A percentile compares a stretch with the other conserved stretches of the same genome.
phyloP scores from a whole-genome alignment of 2,329 filamentous ascomycete species.

The Penicillium sp. region DNA sequence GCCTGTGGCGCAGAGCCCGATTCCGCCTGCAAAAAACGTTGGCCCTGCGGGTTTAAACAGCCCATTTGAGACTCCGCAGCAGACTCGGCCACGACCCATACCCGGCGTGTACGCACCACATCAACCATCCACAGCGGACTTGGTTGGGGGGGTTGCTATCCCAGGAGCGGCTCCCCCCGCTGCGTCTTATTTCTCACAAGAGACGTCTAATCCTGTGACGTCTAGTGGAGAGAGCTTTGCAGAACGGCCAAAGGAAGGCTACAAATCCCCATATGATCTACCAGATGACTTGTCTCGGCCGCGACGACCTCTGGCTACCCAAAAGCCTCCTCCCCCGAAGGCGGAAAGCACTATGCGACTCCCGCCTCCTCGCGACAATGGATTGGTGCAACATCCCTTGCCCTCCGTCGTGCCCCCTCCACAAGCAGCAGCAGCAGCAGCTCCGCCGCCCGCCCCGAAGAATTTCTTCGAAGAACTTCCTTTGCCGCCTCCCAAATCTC shows the following conservation, averaged over 20 bases:
- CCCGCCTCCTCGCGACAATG: conserved; percentile 62
- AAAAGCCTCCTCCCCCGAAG: conserved; percentile 51
- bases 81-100: conserved; percentile 20
- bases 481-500: conserved; percentile 55
- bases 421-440: conserved; percentile 18
- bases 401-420: conserved; percentile 36
- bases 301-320: conserved; percentile 61
- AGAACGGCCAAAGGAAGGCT: conserved; percentile 86
- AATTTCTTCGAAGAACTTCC: conserved; percentile 80
- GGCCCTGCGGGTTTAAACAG: conserved; percentile 21
- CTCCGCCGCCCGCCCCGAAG: conserved; percentile 29
- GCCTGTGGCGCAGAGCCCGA: conserved; percentile 22
- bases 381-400: conserved; percentile 36
- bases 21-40: conserved; percentile 17
- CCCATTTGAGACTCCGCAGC: conserved; percentile 29
- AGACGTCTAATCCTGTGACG: conserved; percentile 32
- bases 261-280: conserved; percentile 90
- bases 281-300: conserved; percentile 74
- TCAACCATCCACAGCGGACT: conserved; percentile 49
- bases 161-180: conserved; percentile 19
- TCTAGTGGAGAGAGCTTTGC: conserved; percentile 75
- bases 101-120: conserved; percentile 52
- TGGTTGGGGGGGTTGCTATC: conserved; percentile 39
- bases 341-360: conserved; percentile 49
- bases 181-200: conserved; percentile 27